These are phyloP conservation scores for Sedum album DNA, from an alignment of 164 flowering plant genomes.

Conservation along the genomic window DNA sequence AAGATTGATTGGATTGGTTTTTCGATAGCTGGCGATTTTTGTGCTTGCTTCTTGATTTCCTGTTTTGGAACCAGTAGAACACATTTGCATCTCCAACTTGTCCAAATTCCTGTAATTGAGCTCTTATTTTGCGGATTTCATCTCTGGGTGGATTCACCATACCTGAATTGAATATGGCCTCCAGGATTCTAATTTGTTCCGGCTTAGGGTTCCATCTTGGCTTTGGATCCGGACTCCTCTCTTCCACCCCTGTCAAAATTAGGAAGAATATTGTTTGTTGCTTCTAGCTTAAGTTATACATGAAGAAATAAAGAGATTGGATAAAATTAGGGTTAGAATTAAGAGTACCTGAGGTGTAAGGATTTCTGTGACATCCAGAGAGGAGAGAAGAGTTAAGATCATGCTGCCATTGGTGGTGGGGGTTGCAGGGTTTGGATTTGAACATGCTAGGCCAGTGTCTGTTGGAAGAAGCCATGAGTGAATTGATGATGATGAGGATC, in stretches of 20 bases:
- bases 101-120: conserved; percentile 83
- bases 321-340: not conserved
- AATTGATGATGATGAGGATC: not conserved
- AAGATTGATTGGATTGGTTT: not conserved
- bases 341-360: conserved; percentile 1
- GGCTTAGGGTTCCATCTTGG: conserved; percentile 99
- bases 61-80: conserved; percentile 98
- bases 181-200: conserved; percentile 88
- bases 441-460: conserved; percentile 99
- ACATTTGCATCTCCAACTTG: conserved; percentile 98
- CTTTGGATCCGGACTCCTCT: conserved; percentile 89
- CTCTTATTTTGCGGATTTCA: conserved; percentile 80
- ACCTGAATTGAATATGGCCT: conserved; percentile 94
- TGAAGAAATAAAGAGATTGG: too few species aligned
- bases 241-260: conserved; percentile 43
- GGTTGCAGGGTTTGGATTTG: conserved; percentile 84
- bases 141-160: conserved; percentile 98
- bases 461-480: conserved; percentile 61
- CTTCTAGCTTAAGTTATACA: too few species aligned
- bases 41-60: conserved; percentile 95
- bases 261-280: too few species aligned
- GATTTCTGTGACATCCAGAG: conserved; percentile 7
- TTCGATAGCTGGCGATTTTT: conserved; percentile 64
- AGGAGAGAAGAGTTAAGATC: conserved; percentile 51
- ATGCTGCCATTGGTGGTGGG: conserved; percentile 75